Evolutionary conservation across 1,284 basidiomycete species (phyloP), one percentile per base, ranked within the genome.

Genomic region (Ganoderma leucocontextum): DNA sequence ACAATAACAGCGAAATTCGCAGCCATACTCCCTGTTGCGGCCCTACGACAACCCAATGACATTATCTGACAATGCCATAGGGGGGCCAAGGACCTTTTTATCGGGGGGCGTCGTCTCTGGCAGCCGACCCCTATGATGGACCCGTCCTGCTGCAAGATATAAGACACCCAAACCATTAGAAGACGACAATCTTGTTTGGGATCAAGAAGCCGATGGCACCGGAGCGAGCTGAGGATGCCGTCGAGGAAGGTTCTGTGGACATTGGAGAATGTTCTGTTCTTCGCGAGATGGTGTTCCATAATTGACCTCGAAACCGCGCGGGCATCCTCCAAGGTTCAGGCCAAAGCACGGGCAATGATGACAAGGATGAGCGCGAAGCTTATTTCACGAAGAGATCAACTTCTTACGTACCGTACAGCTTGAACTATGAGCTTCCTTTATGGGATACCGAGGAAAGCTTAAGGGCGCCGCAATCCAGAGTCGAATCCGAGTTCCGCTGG

Each of bases 181-280:
- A 58, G 35, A n/a, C 10, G 17, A 19, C 53, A 33, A 15, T 36
- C 8, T 57, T 13, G 33, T 35, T n/a, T 57, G 33, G 29, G 58
- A 60, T 39, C 38, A 60, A 60, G 58, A 41, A 41, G 58, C 58
- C 58, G 58, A 60, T 60, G 39, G 58, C 4, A 39, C 22, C 58
- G 58, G 58, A 41, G 58, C 12, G 39, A 60, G 29, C 39, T 38
- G 36, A n/a, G n/a, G 55, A 58, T 58, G 55, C 19, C 35, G 36
- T 38, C 19, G 7, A 35, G 17, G 55, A 38, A 57, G 55, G 19
- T n/a, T 38, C 55, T 33, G 15, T 19, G 15, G 9, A 36, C 9
- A 36, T 4, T 57, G 7, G 35, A 17, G 35, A 12, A 57, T 36
- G 35, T n/a, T 35, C 38, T 59, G 19, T 36, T 39, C 22, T 17